These are phyloP conservation scores for Oleoguttula mirabilis DNA, from an alignment of 495 filamentous ascomycete species.

Conservation along the genomic window DNA sequence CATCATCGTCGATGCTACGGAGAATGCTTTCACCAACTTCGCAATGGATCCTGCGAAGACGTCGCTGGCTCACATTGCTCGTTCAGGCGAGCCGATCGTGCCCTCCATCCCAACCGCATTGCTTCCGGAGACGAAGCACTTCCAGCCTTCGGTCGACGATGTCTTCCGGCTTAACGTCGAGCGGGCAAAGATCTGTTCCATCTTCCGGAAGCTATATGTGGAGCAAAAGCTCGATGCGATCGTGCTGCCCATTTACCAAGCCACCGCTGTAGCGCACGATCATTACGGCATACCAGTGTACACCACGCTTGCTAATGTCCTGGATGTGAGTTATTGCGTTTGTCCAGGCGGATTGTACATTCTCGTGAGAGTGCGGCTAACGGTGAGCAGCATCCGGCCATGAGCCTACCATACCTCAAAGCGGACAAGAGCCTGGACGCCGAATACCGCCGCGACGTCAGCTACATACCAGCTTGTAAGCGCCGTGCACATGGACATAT, in stretches of 20 bases:
- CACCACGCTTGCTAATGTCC: conserved; percentile 39
- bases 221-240: conserved; percentile 35
- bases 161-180: conserved; percentile 27
- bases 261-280: conserved; percentile 38
- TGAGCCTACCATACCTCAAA: too few relatives aligned
- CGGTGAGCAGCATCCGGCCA: too few relatives aligned
- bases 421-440: too few relatives aligned
- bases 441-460: too few relatives aligned
- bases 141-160: conserved; percentile 21
- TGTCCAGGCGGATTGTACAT: too few relatives aligned
- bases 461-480: too few relatives aligned
- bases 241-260: conserved; percentile 36
- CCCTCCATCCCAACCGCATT: conserved; percentile 13
- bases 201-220: conserved; percentile 29
- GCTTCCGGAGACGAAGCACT: conserved; percentile 20
- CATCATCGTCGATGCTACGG: conserved; percentile 15
- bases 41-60: conserved; percentile 24
- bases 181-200: conserved; percentile 18
- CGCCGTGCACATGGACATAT: too few relatives aligned
- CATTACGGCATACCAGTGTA: conserved; percentile 37
- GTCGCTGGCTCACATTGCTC: conserved; percentile 15
- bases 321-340: conserved; percentile 43
- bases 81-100: conserved; percentile 25
- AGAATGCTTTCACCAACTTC: conserved; percentile 23
- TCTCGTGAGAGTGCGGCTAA: too few relatives aligned